phyloP scores from a whole-genome alignment of 169 alveolate species.

The Sarcocystis neurona region DNA sequence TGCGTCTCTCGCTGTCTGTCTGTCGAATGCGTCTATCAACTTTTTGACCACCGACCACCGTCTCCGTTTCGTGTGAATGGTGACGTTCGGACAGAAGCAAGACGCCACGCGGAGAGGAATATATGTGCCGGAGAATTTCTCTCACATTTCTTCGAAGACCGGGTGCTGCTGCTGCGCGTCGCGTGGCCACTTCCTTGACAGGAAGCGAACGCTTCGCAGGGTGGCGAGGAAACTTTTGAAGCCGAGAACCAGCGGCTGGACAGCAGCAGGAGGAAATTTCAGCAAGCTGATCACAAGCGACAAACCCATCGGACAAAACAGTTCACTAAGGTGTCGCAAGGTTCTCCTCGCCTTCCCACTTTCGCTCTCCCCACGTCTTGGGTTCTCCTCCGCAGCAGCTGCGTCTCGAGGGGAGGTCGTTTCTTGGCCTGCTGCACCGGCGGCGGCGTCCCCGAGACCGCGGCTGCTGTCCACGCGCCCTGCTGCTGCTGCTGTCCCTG shows the following conservation, averaged over 20 bases:
- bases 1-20: background rate
- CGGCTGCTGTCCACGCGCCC: too few relatives aligned
- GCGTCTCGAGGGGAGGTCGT: too few relatives aligned
- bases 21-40: background rate
- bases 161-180: background rate
- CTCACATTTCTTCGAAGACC: background rate
- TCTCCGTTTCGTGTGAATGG: background rate
- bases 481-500: too few relatives aligned
- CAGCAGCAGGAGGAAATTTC: slow-evolving; percentile 10
- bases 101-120: too few relatives aligned
- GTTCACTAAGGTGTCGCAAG: slow-evolving; percentile 7
- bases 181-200: slow-evolving; percentile 4
- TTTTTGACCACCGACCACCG: background rate
- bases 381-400: background rate
- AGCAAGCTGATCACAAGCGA: slow-evolving; percentile 24
- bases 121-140: too few relatives aligned
- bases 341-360: background rate
- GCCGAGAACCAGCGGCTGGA: slow-evolving; percentile 41
- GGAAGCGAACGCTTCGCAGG: background rate
- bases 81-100: background rate
- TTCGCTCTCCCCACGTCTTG: background rate
- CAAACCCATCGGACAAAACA: slow-evolving; percentile 33
- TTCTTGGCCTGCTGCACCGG: too few relatives aligned
- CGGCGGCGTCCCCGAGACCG: too few relatives aligned
- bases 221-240: slow-evolving; percentile 33